Base-by-base conservation (phyloP, 306 rosid genomes). In the Lathyrus sativus region DNA sequence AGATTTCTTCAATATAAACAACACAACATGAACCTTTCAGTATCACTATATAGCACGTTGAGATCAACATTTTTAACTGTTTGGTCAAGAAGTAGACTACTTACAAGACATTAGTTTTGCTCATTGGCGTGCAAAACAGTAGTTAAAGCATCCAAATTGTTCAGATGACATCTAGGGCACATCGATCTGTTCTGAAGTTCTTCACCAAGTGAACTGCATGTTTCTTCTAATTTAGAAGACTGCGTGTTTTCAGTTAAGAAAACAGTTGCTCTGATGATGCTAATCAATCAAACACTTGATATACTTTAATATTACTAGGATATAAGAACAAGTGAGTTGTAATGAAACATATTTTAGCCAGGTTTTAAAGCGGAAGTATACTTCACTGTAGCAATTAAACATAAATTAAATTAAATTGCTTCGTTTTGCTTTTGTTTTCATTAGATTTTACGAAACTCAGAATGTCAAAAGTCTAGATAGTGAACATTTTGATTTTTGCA, bases 111-210 rank as follows among this genome's bases (percentile, higher is more conserved):
- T 83, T 76, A 89, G 74, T 60, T 75, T 53, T 66, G 72, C 74
- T 78, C 79, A 56, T 60, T 73, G 68, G 76, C 84, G 76, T 59
- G 75, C 65, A 83, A 67, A 51, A 79, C 65, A 29, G 51, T 83
- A 10, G 83, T 74, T 74, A 84, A 63, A 55, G 78, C 65, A 70
- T 84, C 95, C 81, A 84, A 69, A 72, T 88, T 87, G 79, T 95
- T 86, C 43, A 76, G 33, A 63, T 81, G 88, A 74, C 99, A 88
- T 57, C 71, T 72, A 28, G 99, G 92, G 79, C 99, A 95, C 2
- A 71, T 8, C 10, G 78, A 62, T 66, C 88, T 87, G 72, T 82
- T 84, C 79, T 87, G 96, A 82, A 95, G 81, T 31, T 79, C 87
- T 82, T 81, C 97, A 31, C 90, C 81, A 41, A 90, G 82, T 31